Base-by-base conservation (phyloP, 2,329 filamentous ascomycete species). In the Pseudogymnoascus sp. region DNA sequence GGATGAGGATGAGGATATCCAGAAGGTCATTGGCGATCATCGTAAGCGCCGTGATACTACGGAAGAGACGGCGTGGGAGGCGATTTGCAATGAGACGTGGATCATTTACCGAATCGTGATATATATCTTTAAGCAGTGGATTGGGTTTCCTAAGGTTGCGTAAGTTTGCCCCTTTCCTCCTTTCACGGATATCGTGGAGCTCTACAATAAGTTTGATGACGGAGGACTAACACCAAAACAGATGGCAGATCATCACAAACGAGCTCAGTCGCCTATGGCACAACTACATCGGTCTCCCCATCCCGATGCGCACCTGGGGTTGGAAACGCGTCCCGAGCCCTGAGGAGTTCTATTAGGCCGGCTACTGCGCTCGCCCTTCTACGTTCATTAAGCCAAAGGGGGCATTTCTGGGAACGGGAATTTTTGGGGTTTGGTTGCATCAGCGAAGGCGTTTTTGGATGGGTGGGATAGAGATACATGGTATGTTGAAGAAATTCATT, bases 51-150 rank as follows among this genome's bases (percentile, higher is more conserved):
- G 69, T 7, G 66, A 66, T 6, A 67, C 71, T 5, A 66, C 71
- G 3, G 68, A 75, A 0, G 71, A 80, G 34, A 77, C 51, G 79
- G 81, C 0, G 0, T 87, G 0, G 73, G 74, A 59, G 86, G 92
- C 21, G 76, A 80, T 5, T 79, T 93, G 66, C 77, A 79, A 68
- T 75, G 81, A 0, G 93, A 97, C 75, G 74, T 88, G 31, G 74
- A 77, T 4, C 76, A 86, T 14, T 81, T 96, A 11, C 83, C 80
- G 71, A 79, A 80, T 64, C 0, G 79, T 84, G 59, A 81, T 83
- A 68, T 85, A 86, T 69, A 86, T 97, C 1, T 23, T 95, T 7
- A 80, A 75, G 67, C 83, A 84, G 65, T 99, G 91, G 90, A 63
- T 86, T 5, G 77, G 80, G 21, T 78, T 92, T 59, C 93, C 93